Evolutionary conservation across 176 grass and related monocot species (phyloP).

Genomic region (Oryza coarctata): DNA sequence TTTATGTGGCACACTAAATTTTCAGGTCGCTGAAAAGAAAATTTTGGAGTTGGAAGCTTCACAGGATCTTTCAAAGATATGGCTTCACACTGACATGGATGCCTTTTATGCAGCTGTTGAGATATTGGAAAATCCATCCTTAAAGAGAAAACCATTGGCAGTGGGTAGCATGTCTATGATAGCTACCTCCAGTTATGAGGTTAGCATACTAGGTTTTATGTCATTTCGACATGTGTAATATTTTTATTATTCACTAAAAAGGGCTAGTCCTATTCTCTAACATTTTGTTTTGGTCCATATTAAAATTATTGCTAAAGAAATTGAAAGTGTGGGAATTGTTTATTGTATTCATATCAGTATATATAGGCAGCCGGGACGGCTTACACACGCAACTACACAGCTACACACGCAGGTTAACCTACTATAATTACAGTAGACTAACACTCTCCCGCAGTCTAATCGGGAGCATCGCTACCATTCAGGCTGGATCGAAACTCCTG

Average conservation of each 20-base stretch:
- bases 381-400: too few species aligned
- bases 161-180: conserved; percentile 97
- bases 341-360: too few species aligned
- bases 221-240: neutral
- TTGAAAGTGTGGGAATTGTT: too few species aligned
- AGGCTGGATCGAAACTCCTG: too few species aligned
- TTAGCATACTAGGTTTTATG: conserved; percentile 26
- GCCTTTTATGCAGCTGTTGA: conserved; percentile 94
- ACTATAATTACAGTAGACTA: too few species aligned
- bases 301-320: neutral
- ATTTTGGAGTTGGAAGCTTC: conserved; percentile 84
- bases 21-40: conserved; percentile 74
- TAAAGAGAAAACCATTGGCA: conserved; percentile 89
- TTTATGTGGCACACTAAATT: neutral
- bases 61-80: conserved; percentile 87
- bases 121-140: conserved; percentile 79
- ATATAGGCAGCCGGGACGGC: too few species aligned
- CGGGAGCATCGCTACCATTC: too few species aligned
- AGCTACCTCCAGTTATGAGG: conserved; percentile 97
- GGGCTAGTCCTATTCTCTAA: neutral
- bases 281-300: neutral
- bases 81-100: conserved; percentile 97
- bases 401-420: too few species aligned
- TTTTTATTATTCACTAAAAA: neutral
- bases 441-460: too few species aligned